Percentiles rank a stretch among this genome's conserved stretches.
These are phyloP conservation scores for Phoma sp. DNA, from an alignment of 2,329 filamentous ascomycete species.

Conservation along the genomic window DNA sequence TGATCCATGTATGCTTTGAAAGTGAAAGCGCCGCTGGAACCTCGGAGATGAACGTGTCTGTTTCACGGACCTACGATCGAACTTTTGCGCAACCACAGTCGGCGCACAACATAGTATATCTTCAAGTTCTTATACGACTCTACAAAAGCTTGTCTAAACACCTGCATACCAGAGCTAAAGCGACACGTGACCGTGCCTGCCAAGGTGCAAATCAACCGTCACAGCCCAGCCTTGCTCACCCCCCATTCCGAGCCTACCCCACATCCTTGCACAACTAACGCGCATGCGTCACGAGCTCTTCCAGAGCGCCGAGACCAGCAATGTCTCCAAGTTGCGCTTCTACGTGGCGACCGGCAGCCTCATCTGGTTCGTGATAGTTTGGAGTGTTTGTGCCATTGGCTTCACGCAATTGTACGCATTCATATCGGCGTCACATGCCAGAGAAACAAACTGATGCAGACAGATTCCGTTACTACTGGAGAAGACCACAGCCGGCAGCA, in stretches of 20 bases:
- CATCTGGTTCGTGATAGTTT: slow-evolving; percentile 63
- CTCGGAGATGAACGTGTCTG: slow-evolving; percentile 7
- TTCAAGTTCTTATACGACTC: not conserved
- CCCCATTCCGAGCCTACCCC: slow-evolving; percentile 10
- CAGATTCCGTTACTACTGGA: slow-evolving; percentile 63
- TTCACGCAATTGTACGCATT: slow-evolving; percentile 63
- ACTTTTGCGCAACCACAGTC: not conserved
- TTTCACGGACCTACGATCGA: slow-evolving; percentile 1
- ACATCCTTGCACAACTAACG: slow-evolving; percentile 20
- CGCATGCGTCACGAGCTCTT: slow-evolving; percentile 44
- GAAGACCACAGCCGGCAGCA: slow-evolving; percentile 51
- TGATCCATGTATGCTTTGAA: slow-evolving; percentile 1
- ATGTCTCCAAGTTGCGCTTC: slow-evolving; percentile 45
- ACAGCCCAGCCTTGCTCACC: slow-evolving; percentile 1
- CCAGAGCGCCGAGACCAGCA: slow-evolving; percentile 29
- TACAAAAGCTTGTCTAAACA: not conserved
- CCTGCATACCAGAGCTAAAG: not conserved
- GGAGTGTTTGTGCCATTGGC: slow-evolving; percentile 63
- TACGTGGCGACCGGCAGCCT: slow-evolving; percentile 56
- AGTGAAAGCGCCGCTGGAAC: slow-evolving; percentile 1
- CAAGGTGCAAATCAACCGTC: slow-evolving; percentile 1
- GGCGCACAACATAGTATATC: not conserved
- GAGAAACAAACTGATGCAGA: slow-evolving; percentile 16
- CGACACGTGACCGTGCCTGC: slow-evolving; percentile 14
- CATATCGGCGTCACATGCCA: not conserved